phyloP scores from a whole-genome alignment of 305 asterid species.

The Plantago coronopus region DNA sequence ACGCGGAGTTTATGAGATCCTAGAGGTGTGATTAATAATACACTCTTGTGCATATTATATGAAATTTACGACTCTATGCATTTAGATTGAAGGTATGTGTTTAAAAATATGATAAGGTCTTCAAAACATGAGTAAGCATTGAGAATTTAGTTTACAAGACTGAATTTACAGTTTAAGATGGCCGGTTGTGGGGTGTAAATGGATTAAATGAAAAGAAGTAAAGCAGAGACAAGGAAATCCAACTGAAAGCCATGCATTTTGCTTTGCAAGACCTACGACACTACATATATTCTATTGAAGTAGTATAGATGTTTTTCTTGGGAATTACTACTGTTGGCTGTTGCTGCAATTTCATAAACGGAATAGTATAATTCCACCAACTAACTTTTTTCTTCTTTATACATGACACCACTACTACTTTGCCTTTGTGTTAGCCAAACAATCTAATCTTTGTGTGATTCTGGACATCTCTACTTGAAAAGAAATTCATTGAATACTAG shows the following conservation, averaged over 20 bases:
- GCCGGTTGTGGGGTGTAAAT: not conserved
- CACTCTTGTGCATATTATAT: no score
- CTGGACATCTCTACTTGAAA: not conserved
- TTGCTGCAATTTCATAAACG: constrained; percentile 57
- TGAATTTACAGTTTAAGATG: no score
- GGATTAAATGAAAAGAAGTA: not conserved
- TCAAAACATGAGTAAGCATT: not conserved
- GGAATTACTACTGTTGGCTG: constrained; percentile 44
- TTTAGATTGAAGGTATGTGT: no score
- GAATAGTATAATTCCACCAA: constrained; percentile 44
- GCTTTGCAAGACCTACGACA: not conserved
- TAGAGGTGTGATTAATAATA: no score
- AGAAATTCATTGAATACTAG: rapidly evolving
- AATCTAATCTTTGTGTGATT: constrained; percentile 17
- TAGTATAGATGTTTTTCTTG: constrained; percentile 30
- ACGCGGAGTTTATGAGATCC: no score
- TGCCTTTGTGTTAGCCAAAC: constrained; percentile 18
- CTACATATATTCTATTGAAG: constrained; percentile 13
- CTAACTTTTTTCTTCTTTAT: constrained; percentile 22
- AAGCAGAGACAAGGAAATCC: constrained; percentile 26
- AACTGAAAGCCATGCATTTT: constrained; percentile 31
- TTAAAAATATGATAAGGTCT: no score
- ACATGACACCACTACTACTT: no score
- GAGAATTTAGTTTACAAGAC: no score
- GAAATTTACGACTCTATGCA: no score